phyloP scores from a whole-genome alignment of 805 yeast genomes.

The Candida peoriensis region DNA sequence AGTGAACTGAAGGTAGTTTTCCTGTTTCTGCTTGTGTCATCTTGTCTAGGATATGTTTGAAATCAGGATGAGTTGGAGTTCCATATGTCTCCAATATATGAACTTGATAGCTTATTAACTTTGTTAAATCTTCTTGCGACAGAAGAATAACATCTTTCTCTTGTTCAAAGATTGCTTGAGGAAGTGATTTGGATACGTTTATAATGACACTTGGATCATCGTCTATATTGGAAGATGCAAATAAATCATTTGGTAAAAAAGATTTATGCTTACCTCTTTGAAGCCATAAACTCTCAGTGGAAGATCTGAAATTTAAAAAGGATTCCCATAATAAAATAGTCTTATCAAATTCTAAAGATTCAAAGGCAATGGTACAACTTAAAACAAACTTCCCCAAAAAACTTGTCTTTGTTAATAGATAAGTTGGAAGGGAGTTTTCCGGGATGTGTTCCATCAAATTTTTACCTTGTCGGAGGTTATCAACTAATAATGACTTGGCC shows the following conservation, averaged over 20 bases:
- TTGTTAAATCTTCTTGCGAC: slow-evolving; percentile 47
- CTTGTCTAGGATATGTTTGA: slow-evolving; percentile 36
- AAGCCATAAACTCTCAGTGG: slow-evolving; percentile 23
- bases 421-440: slow-evolving; percentile 12
- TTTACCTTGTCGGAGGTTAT: slow-evolving; percentile 31
- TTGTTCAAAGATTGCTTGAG: slow-evolving; percentile 4
- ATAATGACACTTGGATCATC: slow-evolving; percentile 19
- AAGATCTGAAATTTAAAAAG: slow-evolving; percentile 31
- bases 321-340: slow-evolving; percentile 37
- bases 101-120: slow-evolving; percentile 49
- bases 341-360: slow-evolving; percentile 43
- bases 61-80: slow-evolving; percentile 40
- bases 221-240: slow-evolving; percentile 16
- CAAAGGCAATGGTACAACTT: slow-evolving; percentile 34
- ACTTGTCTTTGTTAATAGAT: slow-evolving; percentile 32
- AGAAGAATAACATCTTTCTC: slow-evolving; percentile 29
- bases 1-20: slow-evolving; percentile 44
- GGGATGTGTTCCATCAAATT: slow-evolving; percentile 14
- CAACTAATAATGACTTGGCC: slow-evolving; percentile 28
- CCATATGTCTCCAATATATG: slow-evolving; percentile 47
- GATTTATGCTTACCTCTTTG: slow-evolving; percentile 17
- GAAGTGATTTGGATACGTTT: slow-evolving; percentile 4
- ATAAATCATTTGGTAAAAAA: slow-evolving; percentile 9
- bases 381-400: slow-evolving; percentile 44
- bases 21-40: slow-evolving; percentile 44